Evolutionary conservation across 306 rosid genomes (phyloP), one percentile per base, ranked within the genome.

Genomic region (Trifolium repens): DNA sequence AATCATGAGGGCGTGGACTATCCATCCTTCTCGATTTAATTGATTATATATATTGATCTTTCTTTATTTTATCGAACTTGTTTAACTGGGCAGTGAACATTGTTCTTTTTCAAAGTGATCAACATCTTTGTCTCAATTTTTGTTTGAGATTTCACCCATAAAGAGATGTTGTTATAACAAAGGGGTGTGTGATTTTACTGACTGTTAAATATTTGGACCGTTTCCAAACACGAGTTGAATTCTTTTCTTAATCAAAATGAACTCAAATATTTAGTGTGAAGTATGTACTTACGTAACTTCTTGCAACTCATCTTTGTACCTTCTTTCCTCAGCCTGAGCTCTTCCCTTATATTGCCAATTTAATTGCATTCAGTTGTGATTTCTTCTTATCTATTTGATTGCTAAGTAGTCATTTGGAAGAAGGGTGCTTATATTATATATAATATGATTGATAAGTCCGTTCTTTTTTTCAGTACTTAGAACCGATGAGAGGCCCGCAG

Each of bases 401-500:
- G 42, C 32, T 12, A 50, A 35, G 30, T 72, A 35, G 50, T 67
- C 39, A 40, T 15, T 8, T 74, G 22, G 32, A 26, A 66, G 27
- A 62, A 62, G 17, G 72, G 61, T 60, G 64, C 71, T 46, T 52
- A 12, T 71, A 68, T 70, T 5, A 46, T 69, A 65, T 67, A 3
- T 24, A 59, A 32, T 35, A 52, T 39, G 49, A 44, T 54, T 69
- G 40, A 53, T 82, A 26, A 69, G 61, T 64, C n/a, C 22, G 7
- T 65, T 71, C 40, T 53, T 79, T 76, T 49, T 76, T 82, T 27
- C 89, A 90, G 97, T 81, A 11, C 2, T 19, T 50, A 79, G 78
- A 64, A 70, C 22, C 49, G 86, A 70, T 8, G 91, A 60, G 72
- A 78, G 78, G 62, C 87, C 92, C 8, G 78, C 78, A 26, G 91